phyloP scores from a whole-genome alignment of 306 rosid species.

The Quercus cerris region DNA sequence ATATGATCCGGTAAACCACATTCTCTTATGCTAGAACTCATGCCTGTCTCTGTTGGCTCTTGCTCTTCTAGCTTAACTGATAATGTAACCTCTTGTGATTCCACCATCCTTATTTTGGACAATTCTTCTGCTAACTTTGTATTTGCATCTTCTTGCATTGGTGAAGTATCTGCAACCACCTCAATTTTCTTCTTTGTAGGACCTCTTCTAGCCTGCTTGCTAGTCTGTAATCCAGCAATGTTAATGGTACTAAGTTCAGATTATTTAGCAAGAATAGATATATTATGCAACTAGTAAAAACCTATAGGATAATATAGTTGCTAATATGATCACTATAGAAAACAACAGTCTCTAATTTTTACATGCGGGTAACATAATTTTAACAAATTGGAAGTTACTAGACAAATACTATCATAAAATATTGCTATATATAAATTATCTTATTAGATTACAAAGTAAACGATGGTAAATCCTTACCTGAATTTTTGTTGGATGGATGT shows the following conservation, averaged over 20 bases:
- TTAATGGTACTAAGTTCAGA: constrained; percentile 19
- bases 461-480: constrained; percentile 35
- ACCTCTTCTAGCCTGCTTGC: constrained; percentile 42
- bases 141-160: constrained; percentile 53
- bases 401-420: background rate
- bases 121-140: constrained; percentile 62
- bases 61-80: constrained; percentile 22
- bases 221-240: constrained; percentile 27
- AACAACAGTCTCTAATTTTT: background rate
- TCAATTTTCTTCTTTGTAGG: constrained; percentile 30
- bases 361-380: background rate
- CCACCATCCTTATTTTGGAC: constrained; percentile 67
- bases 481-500: constrained; percentile 27
- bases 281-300: constrained; percentile 3
- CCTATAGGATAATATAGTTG: background rate
- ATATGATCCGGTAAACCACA: constrained; percentile 20
- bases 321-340: background rate
- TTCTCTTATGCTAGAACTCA: constrained; percentile 22
- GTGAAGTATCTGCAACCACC: constrained; percentile 27
- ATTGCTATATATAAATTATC: background rate
- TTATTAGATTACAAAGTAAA: background rate
- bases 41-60: constrained; percentile 22
- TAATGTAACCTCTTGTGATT: constrained; percentile 32
- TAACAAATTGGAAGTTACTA: background rate
- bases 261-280: background rate